Base-by-base conservation (phyloP, 441 rosid species). In the Francoa sonchifolia region DNA sequence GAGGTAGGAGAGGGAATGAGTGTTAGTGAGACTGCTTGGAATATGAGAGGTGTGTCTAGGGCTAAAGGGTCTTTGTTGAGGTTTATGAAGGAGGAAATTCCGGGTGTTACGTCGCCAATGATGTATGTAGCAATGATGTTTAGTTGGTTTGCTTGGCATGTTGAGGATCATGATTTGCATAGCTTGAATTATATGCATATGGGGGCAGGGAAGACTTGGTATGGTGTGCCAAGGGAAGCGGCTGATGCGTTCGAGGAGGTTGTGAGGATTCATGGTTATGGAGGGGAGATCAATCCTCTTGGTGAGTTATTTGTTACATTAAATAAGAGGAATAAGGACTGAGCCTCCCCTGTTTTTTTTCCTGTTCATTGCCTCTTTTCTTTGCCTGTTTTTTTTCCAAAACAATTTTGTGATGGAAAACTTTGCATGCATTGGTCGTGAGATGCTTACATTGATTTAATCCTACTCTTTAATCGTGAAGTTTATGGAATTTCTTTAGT, bases 111-210 rank as follows among this genome's bases (percentile, higher is more conserved):
- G 42, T 83, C 96, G 47, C 97, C 99, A 29, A 88, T 93, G 97
- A 63, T 93, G 47, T 93, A 88, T 62, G 74, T 93, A 21, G 99
- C 96, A 30, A 93, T 93, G 99, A 39, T 93, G 68, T 93, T 84
- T 59, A 93, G 97, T 73, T 93, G 99, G 99, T 93, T 93, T 74
- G 99, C 99, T 44, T 93, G 99, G 97, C 99, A 87, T 54, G 94
- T 93, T 60, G 99, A 93, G 65, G 99, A 93, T 74, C 99, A 93
- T 42, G 99, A 93, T 50, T 94, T 93, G 62, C 97, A 87, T 60
- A 87, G 97, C 72, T 68, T 93, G 93, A 93, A 93, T 62, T 93
- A 79, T 68, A 95, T 93, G 54, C 99, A 93, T 62, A 76, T 74
- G 51, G 97, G 99, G 48, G 73, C 93, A 33, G 68, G 90, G 22